Base-by-base conservation (phyloP, 1,284 basidiomycete genomes). In the Cryptococcus sp. region DNA sequence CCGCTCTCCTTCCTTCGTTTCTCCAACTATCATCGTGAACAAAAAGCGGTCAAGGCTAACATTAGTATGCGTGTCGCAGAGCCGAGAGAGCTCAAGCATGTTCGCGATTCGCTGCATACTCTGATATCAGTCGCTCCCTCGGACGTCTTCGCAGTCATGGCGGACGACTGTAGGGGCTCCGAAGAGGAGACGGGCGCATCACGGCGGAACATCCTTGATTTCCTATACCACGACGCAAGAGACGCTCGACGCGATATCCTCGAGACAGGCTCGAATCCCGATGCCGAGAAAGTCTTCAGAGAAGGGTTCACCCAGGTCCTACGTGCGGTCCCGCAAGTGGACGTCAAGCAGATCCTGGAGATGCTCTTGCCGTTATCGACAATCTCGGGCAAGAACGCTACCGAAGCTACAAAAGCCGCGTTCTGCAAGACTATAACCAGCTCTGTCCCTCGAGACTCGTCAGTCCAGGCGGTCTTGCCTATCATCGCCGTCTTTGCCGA, bases 121-220 rank as follows among this genome's bases (percentile, higher is more conserved):
- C 62, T 73, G n/a, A 45, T 72, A 3, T 31, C 47, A 15, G 54
- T 70, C 15, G 61, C 67, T 1, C 64, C 69, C 3, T 11, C 45
- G n/a, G 65, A 69, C 17, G 69, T 69, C 20, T 60, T 72, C 53
- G 44, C 50, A 19, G 67, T 69, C 27, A 67, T 72, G 63, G 62
- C 62, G 5, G 71, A 72, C 47, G 67, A 70, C 50, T 68, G 65
- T 53, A 50, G 50, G 27, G 59, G 57, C 3, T 56, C 61, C 16
- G 68, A 69, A 42, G 62, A 65, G 22, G 69, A 72, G 17, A 68
- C 66, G 0, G 69, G 69, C 20, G 67, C 66, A n/a, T 68, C 70
- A 2, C 45, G 69, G 25, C 54, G 57, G 5, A 72, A 71, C 23
- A 67, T 70, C 49, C 47, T 72, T 39, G 54, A 68, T 17, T 72